Evolutionary conservation across 2,329 filamentous ascomycete genomes (phyloP).

Genomic region (Talaromyces sp.): DNA sequence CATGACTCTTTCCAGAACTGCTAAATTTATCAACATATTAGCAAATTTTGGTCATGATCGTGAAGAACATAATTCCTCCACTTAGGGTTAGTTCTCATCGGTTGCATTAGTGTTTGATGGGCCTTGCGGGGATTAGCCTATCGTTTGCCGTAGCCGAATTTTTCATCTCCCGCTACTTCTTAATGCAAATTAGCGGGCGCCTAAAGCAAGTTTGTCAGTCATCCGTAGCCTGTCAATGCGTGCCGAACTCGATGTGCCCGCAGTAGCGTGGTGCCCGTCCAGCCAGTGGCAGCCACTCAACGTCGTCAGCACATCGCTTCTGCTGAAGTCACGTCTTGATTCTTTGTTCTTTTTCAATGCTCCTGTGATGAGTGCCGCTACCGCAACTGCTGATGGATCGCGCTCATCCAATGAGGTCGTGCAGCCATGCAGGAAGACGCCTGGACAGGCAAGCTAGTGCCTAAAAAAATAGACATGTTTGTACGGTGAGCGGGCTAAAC

Average conservation of each 20-base stretch:
- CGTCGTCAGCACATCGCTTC: too few species aligned
- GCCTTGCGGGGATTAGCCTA: neutral
- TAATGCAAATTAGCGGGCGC: neutral
- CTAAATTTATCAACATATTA: neutral
- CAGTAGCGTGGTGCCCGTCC: slow-evolving; percentile 12
- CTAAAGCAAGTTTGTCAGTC: slow-evolving; percentile 9
- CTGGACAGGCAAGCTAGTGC: neutral
- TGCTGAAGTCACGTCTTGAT: too few species aligned
- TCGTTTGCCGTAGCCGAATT: neutral
- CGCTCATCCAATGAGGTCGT: neutral
- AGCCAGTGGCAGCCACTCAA: too few species aligned
- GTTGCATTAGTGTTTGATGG: neutral
- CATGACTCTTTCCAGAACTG: neutral
- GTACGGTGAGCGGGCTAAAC: slow-evolving; percentile 9
- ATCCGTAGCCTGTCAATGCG: slow-evolving; percentile 16
- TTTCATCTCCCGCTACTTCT: neutral
- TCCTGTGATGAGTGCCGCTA: too few species aligned
- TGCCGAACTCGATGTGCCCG: slow-evolving; percentile 6
- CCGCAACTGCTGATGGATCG: too few species aligned
- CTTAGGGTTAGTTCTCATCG: neutral
- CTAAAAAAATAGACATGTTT: slow-evolving; percentile 8
- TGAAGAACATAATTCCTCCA: neutral
- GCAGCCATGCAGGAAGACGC: neutral
- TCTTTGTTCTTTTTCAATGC: too few species aligned
- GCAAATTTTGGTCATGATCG: neutral